Percentiles rank a stretch among this genome's conserved stretches.
phyloP scores from a whole-genome alignment of 140 eudicot species.

The Anethum foeniculum region DNA sequence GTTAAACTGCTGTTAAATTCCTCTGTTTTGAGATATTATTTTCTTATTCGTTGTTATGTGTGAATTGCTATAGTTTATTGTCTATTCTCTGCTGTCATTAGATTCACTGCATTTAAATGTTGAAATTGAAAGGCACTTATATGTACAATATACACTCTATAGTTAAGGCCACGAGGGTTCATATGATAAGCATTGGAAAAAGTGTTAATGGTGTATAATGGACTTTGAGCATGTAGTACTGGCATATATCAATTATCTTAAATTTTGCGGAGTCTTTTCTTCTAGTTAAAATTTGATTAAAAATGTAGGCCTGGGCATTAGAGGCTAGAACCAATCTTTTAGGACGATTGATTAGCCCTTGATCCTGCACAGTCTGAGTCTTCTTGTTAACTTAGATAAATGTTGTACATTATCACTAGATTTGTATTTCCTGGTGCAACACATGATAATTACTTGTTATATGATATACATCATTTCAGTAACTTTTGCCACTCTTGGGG shows the following conservation, averaged over 20 bases:
- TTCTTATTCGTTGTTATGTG: background rate
- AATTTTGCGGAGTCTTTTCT: background rate
- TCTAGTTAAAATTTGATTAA: background rate
- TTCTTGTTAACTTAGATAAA: background rate
- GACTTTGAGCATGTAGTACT: background rate
- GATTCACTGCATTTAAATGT: background rate
- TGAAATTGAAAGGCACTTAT: background rate
- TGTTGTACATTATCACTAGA: background rate
- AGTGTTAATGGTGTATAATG: background rate
- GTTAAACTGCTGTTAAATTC: background rate
- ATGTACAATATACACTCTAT: background rate
- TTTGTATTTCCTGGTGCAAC: background rate
- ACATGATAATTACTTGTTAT: background rate
- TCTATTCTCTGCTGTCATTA: background rate
- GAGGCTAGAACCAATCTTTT: background rate
- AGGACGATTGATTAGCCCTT: background rate
- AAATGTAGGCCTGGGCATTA: background rate
- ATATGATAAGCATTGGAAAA: background rate
- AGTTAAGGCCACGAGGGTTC: background rate
- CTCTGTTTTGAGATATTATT: background rate
- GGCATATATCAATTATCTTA: background rate
- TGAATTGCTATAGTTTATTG: background rate
- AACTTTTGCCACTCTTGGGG: slow-evolving; percentile 86
- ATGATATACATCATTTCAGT: slow-evolving; percentile 35
- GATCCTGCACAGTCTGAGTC: background rate